Evolutionary conservation across 2,329 filamentous ascomycete genomes (phyloP).

Genomic region (Claviceps sorghi): DNA sequence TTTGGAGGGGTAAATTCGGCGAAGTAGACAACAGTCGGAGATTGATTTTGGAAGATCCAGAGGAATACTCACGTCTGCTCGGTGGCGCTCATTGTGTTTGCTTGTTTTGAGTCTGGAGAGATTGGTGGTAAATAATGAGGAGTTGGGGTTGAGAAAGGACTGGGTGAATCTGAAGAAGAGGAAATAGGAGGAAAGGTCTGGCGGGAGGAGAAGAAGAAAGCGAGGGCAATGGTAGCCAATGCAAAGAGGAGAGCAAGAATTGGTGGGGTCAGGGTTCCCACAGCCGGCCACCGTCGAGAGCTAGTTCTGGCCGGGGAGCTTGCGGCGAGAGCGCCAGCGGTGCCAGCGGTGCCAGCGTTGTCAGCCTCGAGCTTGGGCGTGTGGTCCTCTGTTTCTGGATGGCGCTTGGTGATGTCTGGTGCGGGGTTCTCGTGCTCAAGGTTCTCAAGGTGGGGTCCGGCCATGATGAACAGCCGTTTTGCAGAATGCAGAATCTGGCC

Average conservation of each 20-base stretch:
- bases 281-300: constrained; percentile 13
- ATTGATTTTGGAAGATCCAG: not conserved
- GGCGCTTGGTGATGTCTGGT: constrained; percentile 1
- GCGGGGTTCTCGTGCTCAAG: constrained; percentile 5
- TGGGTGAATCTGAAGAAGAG: constrained; percentile 15
- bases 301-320: not conserved
- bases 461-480: constrained; percentile 2
- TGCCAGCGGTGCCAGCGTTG: not conserved
- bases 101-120: constrained; percentile 13
- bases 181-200: constrained; percentile 10
- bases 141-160: constrained; percentile 12
- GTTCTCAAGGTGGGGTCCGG: constrained; percentile 3
- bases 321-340: not conserved
- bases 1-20: constrained; percentile 16
- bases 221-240: constrained; percentile 21
- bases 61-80: constrained; percentile 65
- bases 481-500: not conserved
- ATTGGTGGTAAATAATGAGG: constrained; percentile 13
- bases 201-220: constrained; percentile 7
- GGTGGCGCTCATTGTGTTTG: constrained; percentile 49
- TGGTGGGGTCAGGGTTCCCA: constrained; percentile 29
- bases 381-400: not conserved
- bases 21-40: constrained; percentile 15
- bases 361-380: not conserved
- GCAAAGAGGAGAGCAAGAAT: constrained; percentile 25